Base-by-base conservation (phyloP, 2,329 filamentous ascomycete genomes). In the Elsinoe arachidis region DNA sequence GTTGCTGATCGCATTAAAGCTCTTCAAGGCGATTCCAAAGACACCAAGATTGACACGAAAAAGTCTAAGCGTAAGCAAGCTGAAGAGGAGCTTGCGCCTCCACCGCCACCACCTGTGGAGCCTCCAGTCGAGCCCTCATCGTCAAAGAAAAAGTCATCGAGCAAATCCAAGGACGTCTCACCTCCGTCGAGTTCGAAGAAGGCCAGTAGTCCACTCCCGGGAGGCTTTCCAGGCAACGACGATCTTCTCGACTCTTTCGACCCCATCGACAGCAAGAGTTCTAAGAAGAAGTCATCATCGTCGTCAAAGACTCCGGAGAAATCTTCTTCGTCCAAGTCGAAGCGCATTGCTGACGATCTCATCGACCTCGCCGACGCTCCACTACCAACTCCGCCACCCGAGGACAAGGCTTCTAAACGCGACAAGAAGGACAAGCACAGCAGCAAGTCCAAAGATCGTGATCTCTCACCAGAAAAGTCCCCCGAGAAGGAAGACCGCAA, bases 361-460 rank as follows among this genome's bases (percentile, higher is more conserved):
- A 51, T 69, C 21, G 65, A 62, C n/a, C 57, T 68, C 9, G 66
- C 69, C 33, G 69, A 70, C 46, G 62, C 67, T 54, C 70, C 71
- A 57, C 72, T 75, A 34, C 77, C 77, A 9, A 79, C 78, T 23
- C 78, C 79, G 51, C 74, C 77, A 7, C 74, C 76, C 9, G 78
- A 80, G 55, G 57, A 66, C 55, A 47, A 46, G 19, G 26, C 57
- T 3, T 53, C 52, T 41, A 15, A 62, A 46, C 68, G 67, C 51
- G 64, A 63, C 30, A 69, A 70, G 47, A 69, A 76, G 3, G 78
- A 78, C 2, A 88, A 83, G 72, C 95, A 87, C 68, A 82, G 80
- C 15, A 79, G 83, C 14, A 75, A 79, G 49, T 69, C 68, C 61
- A 7, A 64, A 65, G 57, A 63, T 52, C 63, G 62, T n/a, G 60